These are phyloP conservation scores for Clonostachys rosea DNA, from an alignment of 2,329 filamentous ascomycete genomes.

Conservation along the genomic window DNA sequence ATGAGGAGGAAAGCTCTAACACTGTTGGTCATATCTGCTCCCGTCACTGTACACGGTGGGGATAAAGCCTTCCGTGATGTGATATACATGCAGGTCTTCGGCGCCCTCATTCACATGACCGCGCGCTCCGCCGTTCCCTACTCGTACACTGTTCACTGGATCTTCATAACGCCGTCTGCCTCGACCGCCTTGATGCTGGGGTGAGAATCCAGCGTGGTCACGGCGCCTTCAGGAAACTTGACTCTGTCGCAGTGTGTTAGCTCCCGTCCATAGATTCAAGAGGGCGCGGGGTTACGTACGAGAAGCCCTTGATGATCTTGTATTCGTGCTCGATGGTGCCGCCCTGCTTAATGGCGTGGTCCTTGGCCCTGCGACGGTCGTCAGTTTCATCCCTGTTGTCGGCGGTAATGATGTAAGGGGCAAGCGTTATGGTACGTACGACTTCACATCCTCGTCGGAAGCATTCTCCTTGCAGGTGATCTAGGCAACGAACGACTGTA, in stretches of 20 bases:
- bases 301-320: constrained; percentile 85
- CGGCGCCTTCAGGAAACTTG: constrained; percentile 61
- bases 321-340: constrained; percentile 83
- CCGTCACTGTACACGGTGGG: too few species aligned
- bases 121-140: neutral
- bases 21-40: too few species aligned
- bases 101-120: neutral
- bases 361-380: constrained; percentile 59
- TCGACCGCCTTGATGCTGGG: constrained; percentile 74
- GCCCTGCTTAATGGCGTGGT: constrained; percentile 68
- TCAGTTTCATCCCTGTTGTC: constrained; percentile 45
- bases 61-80: too few species aligned
- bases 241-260: constrained; percentile 48
- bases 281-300: constrained; percentile 53
- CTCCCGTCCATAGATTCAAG: neutral
- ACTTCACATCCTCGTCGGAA: constrained; percentile 71
- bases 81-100: too few species aligned
- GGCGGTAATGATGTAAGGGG: constrained; percentile 73
- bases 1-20: too few species aligned
- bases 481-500: constrained; percentile 33
- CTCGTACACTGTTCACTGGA: constrained; percentile 49
- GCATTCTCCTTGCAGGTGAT: constrained; percentile 79
- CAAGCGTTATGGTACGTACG: constrained; percentile 36
- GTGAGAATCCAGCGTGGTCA: constrained; percentile 62
- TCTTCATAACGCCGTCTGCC: constrained; percentile 64